Percentiles rank a stretch among this genome's conserved stretches.
phyloP scores from a whole-genome alignment of 345 rosid genomes.

The Geranium brycei region DNA sequence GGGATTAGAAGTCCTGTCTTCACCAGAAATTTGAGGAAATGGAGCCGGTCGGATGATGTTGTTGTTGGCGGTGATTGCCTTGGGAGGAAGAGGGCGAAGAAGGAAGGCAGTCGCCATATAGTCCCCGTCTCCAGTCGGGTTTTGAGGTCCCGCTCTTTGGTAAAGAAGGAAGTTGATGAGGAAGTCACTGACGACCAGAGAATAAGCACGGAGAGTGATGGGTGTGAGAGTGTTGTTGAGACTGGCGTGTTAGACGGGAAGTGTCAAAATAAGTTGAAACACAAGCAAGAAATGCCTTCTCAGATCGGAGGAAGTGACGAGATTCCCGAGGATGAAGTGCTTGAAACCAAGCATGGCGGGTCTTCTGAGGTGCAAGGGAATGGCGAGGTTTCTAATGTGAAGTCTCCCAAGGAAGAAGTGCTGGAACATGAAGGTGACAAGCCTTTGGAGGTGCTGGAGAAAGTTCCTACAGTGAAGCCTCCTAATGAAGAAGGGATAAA shows the following conservation, averaged over 20 bases:
- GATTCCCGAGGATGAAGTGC: background rate
- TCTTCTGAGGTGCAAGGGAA: slow-evolving; percentile 5
- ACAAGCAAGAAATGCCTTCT: background rate
- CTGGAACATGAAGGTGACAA: slow-evolving; percentile 21
- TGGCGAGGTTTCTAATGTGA: slow-evolving; percentile 4
- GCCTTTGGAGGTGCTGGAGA: slow-evolving; percentile 16
- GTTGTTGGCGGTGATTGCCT: slow-evolving; percentile 11
- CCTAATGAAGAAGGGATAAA: background rate
- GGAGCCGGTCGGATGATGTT: slow-evolving; percentile 10
- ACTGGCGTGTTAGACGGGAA: background rate
- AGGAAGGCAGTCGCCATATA: slow-evolving; percentile 9
- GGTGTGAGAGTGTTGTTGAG: no score
- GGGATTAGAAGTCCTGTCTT: background rate
- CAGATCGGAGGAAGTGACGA: background rate
- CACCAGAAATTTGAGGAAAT: slow-evolving; percentile 11
- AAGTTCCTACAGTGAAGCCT: slow-evolving; percentile 3
- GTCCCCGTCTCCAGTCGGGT: slow-evolving; percentile 24
- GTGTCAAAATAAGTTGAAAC: slow-evolving; percentile 1
- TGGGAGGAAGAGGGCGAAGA: slow-evolving; percentile 13
- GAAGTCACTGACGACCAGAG: slow-evolving; percentile 8
- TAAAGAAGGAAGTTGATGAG: slow-evolving; percentile 7
- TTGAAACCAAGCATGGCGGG: slow-evolving; percentile 4
- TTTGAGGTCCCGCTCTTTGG: slow-evolving; percentile 26
- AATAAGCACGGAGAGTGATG: background rate
- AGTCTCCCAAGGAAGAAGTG: slow-evolving; percentile 5